Conservation (phyloP, 225 moss, liverwort and hornwort genomes). For the Rhytidiadelphus loreus region DNA sequence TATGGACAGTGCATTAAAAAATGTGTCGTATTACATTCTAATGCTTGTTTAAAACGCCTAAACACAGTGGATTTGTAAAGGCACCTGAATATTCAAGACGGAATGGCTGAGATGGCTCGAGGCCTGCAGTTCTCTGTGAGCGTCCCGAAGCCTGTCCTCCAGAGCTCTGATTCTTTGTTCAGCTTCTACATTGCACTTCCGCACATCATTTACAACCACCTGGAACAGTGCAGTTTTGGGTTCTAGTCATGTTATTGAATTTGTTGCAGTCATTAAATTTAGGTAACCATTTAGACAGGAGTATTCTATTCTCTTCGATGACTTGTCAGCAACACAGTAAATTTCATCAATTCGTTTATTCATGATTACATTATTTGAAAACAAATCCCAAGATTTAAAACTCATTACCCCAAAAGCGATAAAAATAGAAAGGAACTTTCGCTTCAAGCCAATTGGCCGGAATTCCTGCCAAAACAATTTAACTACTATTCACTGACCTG, state of each 20-base stretch:
- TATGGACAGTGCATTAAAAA: background rate
- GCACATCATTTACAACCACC: slow-evolving; percentile 23
- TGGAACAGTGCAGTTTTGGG: background rate
- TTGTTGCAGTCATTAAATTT: background rate
- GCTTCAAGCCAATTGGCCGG: background rate
- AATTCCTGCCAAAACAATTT: background rate
- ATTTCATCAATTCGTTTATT: no score
- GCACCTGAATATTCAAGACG: background rate
- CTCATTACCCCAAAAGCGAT: background rate
- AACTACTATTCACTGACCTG: background rate
- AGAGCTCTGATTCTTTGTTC: slow-evolving; percentile 14
- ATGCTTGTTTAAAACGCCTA: background rate
- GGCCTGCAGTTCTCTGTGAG: slow-evolving; percentile 4
- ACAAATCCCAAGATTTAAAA: background rate
- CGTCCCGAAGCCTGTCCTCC: slow-evolving; percentile 26
- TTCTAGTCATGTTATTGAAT: background rate
- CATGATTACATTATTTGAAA: background rate
- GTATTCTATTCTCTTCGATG: background rate
- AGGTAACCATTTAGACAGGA: background rate
- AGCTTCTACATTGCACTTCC: slow-evolving; percentile 16
- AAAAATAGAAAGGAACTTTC: background rate
- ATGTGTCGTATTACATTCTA: background rate
- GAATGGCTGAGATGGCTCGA: background rate
- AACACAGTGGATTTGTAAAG: background rate
- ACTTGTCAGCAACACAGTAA: background rate